phyloP scores from a whole-genome alignment of 2,329 filamentous ascomycete genomes.

The Sporothrix euskadiensis region DNA sequence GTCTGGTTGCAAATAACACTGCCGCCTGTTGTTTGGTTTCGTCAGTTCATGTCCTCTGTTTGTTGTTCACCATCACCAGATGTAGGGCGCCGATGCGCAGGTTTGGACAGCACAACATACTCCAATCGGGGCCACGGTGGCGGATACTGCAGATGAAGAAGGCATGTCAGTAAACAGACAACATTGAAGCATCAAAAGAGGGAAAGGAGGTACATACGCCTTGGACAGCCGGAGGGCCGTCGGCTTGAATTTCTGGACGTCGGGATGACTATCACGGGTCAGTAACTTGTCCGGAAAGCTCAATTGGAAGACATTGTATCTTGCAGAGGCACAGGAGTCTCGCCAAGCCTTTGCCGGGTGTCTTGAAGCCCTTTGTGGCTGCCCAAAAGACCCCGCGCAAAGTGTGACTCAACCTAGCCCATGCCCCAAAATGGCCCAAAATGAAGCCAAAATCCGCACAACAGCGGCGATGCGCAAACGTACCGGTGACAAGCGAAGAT shows the following conservation, averaged over 20 bases:
- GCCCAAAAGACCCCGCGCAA: constrained; percentile 19
- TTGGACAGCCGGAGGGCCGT: constrained; percentile 91
- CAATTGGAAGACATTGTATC: constrained; percentile 17
- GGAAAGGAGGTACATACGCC: constrained; percentile 63
- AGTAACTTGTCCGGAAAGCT: not conserved
- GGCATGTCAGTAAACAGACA: constrained; percentile 37
- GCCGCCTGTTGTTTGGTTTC: constrained; percentile 61
- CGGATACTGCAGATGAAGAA: constrained; percentile 65
- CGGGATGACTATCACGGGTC: constrained; percentile 65
- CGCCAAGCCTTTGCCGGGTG: not conserved
- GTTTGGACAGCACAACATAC: constrained; percentile 47
- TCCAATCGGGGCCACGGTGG: constrained; percentile 98
- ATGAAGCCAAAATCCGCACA: constrained; percentile 13
- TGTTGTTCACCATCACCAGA: not conserved
- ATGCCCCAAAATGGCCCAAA: constrained; percentile 35
- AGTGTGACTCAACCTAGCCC: constrained; percentile 37
- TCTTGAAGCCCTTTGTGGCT: constrained; percentile 26
- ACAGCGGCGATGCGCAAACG: constrained; percentile 43
- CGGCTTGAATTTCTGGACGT: constrained; percentile 95
- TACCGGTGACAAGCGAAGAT: constrained; percentile 95
- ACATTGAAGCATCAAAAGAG: constrained; percentile 5
- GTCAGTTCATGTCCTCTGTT: constrained; percentile 3
- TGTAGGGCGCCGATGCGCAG: constrained; percentile 47
- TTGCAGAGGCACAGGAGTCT: not conserved
- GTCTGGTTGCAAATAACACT: constrained; percentile 88